Evolutionary conservation across 2,329 filamentous ascomycete species (phyloP), one percentile per base, ranked within the genome.

Genomic region (Trichoderma sp.): DNA sequence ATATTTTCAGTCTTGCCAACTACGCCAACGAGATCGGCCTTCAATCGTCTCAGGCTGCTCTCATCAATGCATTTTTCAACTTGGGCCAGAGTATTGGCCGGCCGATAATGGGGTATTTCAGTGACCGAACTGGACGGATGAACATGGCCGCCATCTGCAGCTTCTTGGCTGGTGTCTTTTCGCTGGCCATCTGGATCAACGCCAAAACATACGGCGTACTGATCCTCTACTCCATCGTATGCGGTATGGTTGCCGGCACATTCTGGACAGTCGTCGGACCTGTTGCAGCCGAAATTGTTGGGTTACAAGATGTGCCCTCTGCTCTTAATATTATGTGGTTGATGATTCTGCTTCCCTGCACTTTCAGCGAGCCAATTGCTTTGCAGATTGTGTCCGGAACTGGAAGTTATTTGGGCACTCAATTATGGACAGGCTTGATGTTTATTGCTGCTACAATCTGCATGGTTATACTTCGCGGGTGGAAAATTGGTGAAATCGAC

Each of bases 1-100:
- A 94, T n/a, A 86, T 94, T 58, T 95, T 94, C 80, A 92, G 89
- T 12, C 82, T 95, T 59, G 90, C 92, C 15, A 92, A 91, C 78
- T 95, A 94, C 77, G 91, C 91, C 47, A 85, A 87, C 70, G 86
- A 85, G 5, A 87, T 94, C 57, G 92, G 92, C 1, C 86, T 94
- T 34, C 85, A 85, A 1, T 84, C 91, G 2, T 85, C 87, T 6
- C 89, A 95, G 76, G 92, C 91, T 7, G 90, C 90, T 0, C 84
- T 94, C 17, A 85, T 93, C 59, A 91, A 89, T n/a, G 93, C 93
- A 5, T 80, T 94, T 47, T 86, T 95, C 75, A 95, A 93, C 78
- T 77, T 89, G n/a, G 85, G 85, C 0, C 88, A 90, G 77, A 91
- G 86, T 2, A 73, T 94, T 12, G 93, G 93, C 1, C 85, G 93